These are phyloP conservation scores for Medicago lupulina DNA, from an alignment of 306 rosid species.

Conservation along the genomic window DNA sequence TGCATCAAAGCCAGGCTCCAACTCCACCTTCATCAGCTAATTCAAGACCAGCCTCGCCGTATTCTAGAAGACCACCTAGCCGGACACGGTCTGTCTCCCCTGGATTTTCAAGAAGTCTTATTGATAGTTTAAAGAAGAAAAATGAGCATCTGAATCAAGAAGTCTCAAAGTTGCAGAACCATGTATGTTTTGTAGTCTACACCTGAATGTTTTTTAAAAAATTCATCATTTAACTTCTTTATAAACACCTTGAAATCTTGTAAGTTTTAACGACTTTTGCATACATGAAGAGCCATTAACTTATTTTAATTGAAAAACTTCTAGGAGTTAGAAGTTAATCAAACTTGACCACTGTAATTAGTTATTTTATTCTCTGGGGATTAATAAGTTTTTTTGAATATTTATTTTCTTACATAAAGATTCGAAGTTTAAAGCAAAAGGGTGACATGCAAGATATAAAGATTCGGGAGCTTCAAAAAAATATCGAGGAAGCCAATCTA, in stretches of 20 bases:
- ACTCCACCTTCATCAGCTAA: constrained; percentile 46
- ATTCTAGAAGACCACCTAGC: constrained; percentile 79
- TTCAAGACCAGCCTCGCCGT: constrained; percentile 70
- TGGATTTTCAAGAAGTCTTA: constrained; percentile 78
- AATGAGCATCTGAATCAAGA: constrained; percentile 73
- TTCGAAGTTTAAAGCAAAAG: constrained; percentile 64
- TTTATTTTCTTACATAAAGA: constrained; percentile 55
- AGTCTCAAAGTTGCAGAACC: constrained; percentile 67
- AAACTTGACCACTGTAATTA: background rate
- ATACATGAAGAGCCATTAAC: background rate
- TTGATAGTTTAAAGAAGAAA: constrained; percentile 77
- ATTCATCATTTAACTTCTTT: background rate
- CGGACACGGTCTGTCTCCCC: constrained; percentile 76
- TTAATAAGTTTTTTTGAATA: constrained; percentile 31
- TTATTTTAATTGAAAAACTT: background rate
- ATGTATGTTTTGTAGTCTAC: constrained; percentile 53
- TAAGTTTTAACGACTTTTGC: background rate
- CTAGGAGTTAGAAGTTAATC: background rate
- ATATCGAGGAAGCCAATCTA: constrained; percentile 52
- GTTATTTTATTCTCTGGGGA: constrained; percentile 22
- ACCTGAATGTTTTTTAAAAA: background rate
- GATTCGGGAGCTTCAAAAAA: constrained; percentile 62
- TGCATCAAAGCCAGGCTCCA: constrained; percentile 46
- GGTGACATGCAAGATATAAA: constrained; percentile 63
- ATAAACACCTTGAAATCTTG: background rate